Evolutionary conservation across 169 alveolate genomes (phyloP), one percentile per base, ranked within the genome.

Genomic region (Cryptosporidium andersoni): DNA sequence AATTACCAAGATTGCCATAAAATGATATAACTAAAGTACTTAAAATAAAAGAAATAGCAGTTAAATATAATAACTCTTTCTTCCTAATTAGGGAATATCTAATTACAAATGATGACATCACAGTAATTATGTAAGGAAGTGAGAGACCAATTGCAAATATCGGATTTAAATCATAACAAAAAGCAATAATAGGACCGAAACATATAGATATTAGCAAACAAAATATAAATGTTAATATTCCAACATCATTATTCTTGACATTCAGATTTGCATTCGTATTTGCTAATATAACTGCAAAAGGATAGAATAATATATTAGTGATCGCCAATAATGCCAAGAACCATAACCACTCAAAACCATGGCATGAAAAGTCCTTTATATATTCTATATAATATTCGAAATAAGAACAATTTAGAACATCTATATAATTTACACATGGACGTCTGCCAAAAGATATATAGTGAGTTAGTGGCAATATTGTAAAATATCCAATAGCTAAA

Each of bases 321-420:
- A 74, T 63, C 1, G 60, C 60, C 36, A 74, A 16, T 42, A 74
- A 36, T 9, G 85, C 68, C 4, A 74, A 48, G 34, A 74, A 74
- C 85, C 85, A 74, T 40, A 74, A 63, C 85, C 85, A 74, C 12
- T 74, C 85, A 47, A 74, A 74, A 16, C 85, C 85, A 58, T 74
- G 85, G 36, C 85, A 74, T 39, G 62, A 55, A 74, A 74, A 74
- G 37, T 55, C 85, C 9, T 60, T 37, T 9, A 74, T 16, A 25
- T 74, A 74, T 58, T 45, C 60, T 1, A 74, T 58, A 42, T 74
- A 74, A 11, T 74, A 58, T 0, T 11, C 4, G 43, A 74, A 74
- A 47, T 45, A 34, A 0, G 49, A 39, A 7, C 74, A 48, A 8
- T 37, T 16, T n/a, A 64, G 64, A 64, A 12, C 42, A 9, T 65